Base-by-base conservation (phyloP, 176 grass and related monocot species). In the Secale cereale region DNA sequence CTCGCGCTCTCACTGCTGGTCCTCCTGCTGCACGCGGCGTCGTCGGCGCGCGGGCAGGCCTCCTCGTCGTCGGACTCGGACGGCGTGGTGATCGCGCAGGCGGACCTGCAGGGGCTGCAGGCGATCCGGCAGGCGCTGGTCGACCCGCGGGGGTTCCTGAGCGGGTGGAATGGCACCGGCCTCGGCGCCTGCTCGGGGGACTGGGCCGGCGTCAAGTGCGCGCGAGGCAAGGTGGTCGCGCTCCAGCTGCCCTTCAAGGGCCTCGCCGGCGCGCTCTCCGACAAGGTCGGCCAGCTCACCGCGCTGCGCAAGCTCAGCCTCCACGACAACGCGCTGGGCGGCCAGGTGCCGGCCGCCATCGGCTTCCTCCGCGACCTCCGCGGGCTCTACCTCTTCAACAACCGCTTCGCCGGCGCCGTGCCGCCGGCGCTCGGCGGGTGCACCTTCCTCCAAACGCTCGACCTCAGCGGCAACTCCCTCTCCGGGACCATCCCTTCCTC, bases 111-210 rank as follows among this genome's bases (percentile, higher is more conserved):
- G 78, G 97, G 93, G 0, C 82, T 99, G 64, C 92, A 91, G 89
- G 97, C 92, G 20, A 84, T 99, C 84, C 89, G 86, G n/a, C 79
- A 87, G 45, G 77, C 79, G 6, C 83, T 99, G 59, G 85, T 85
- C 10, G 97, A 97, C 85, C 88, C 64, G 3, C 81, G 82, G 2
- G 91, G 94, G 31, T 85, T 96, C 82, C 93, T 99, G 19, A 52
- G 87, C 23, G 88, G 88, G 60, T 99, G 97, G 97, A 99, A 99
- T 66, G 97, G 90, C 57, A 99, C 90, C 17, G 97, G 97, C 74
- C 88, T 96, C 15, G 88, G 81, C 59, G 97, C 97, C 5, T 99
- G 97, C 94, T 99, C 91, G 10, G 97, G 97, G 14, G 84, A 59
- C 26, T 99, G 97, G 97, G 66, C 70, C 19, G 97, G 97, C 10